Evolutionary conservation across 2,329 filamentous ascomycete species (phyloP).

Genomic region (Septoria linicola): DNA sequence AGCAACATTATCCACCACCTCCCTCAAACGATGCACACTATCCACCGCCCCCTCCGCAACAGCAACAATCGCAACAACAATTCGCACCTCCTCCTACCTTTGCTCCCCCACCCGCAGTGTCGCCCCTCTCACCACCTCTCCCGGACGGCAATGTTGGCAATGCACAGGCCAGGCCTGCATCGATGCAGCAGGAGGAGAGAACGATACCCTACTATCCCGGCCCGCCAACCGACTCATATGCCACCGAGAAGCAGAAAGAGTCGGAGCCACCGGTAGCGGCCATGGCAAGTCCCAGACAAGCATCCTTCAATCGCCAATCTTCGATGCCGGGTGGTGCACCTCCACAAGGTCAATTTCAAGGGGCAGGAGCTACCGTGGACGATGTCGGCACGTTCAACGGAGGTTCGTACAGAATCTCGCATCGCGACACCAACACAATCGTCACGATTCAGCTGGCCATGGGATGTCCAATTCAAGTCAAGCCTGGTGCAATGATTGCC

Average conservation of each 20-base stretch:
- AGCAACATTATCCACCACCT: conserved; percentile 12
- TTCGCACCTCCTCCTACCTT: conserved; percentile 34
- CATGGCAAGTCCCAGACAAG: conserved; percentile 31
- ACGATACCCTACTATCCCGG: conserved; percentile 39
- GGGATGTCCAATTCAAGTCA: conserved; percentile 77
- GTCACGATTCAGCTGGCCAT: conserved; percentile 86
- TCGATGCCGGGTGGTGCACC: conserved; percentile 43
- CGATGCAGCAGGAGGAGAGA: conserved; percentile 28
- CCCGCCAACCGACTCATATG: conserved; percentile 38
- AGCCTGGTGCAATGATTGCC: conserved; percentile 87
- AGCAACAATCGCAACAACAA: conserved; percentile 26
- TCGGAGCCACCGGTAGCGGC: conserved; percentile 27
- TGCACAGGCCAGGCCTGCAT: conserved; percentile 21
- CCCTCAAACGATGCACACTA: conserved; percentile 24
- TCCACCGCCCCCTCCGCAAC: conserved; percentile 31
- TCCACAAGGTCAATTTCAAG: conserved; percentile 59
- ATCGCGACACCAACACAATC: conserved; percentile 86
- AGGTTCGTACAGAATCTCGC: conserved; percentile 88
- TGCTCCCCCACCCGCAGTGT: conserved; percentile 28
- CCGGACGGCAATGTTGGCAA: conserved; percentile 32
- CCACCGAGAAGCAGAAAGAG: conserved; percentile 36
- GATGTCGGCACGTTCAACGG: conserved; percentile 97
- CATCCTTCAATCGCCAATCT: conserved; percentile 32
- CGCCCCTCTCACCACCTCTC: conserved; percentile 37
- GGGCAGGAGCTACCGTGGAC: conserved; percentile 63